These are phyloP conservation scores for Aureobasidium sp. DNA, from an alignment of 2,329 filamentous ascomycete genomes.

Conservation along the genomic window DNA sequence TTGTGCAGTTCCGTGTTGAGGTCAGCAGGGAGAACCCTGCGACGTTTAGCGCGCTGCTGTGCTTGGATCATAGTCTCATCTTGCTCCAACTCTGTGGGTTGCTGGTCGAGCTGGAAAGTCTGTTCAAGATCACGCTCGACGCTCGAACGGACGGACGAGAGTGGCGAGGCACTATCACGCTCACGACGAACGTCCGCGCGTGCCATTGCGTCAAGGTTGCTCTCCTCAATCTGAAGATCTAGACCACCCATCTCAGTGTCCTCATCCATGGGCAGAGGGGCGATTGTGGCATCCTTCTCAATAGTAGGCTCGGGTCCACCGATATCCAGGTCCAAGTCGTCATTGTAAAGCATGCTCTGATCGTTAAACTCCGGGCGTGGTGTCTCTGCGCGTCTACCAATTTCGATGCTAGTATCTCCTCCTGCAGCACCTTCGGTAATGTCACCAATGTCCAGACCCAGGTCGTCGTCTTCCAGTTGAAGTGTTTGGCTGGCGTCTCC, in stretches of 20 bases:
- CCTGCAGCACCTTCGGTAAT: slow-evolving; percentile 33
- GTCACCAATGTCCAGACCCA: slow-evolving; percentile 58
- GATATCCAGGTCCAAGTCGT: slow-evolving; percentile 47
- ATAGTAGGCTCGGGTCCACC: slow-evolving; percentile 31
- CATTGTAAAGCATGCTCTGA: slow-evolving; percentile 51
- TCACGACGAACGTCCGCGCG: slow-evolving; percentile 37
- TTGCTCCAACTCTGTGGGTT: slow-evolving; percentile 39
- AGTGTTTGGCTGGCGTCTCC: slow-evolving; percentile 26
- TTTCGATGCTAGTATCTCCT: slow-evolving; percentile 61
- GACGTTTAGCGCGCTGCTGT: slow-evolving; percentile 64
- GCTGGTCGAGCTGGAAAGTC: slow-evolving; percentile 41
- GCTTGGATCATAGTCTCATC: slow-evolving; percentile 53
- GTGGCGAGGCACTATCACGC: slow-evolving; percentile 45
- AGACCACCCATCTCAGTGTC: slow-evolving; percentile 41
- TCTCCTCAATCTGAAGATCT: slow-evolving; percentile 34
- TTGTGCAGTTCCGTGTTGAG: slow-evolving; percentile 69
- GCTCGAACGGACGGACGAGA: slow-evolving; percentile 47
- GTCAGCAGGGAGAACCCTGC: slow-evolving; percentile 78
- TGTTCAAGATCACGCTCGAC: slow-evolving; percentile 58
- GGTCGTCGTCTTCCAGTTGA: slow-evolving; percentile 50
- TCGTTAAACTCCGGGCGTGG: slow-evolving; percentile 48
- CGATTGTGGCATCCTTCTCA: slow-evolving; percentile 18
- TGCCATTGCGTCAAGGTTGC: slow-evolving; percentile 28
- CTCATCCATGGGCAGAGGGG: slow-evolving; percentile 24
- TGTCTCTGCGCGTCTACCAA: slow-evolving; percentile 76